Evolutionary conservation across 257 asterid species (phyloP).

Genomic region (Salvia rosmarinus): DNA sequence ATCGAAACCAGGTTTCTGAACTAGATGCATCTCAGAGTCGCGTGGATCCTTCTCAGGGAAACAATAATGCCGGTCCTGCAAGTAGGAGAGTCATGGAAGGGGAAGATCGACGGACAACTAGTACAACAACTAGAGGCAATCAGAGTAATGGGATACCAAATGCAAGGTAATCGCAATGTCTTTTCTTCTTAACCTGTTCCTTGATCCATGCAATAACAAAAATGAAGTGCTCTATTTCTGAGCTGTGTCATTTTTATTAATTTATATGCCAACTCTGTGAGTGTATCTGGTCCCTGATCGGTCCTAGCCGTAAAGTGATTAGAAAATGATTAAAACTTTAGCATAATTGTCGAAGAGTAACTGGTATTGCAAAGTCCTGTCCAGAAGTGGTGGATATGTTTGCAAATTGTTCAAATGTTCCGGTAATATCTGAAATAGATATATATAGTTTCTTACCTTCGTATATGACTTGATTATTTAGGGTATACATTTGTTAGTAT

Average conservation of each 20-base stretch:
- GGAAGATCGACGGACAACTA: conserved; percentile 53
- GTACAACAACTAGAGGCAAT: conserved; percentile 51
- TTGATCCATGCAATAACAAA: conserved; percentile 2
- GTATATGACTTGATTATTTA: not conserved
- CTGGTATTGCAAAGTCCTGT: not conserved
- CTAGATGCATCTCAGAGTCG: conserved; percentile 62
- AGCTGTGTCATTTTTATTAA: not conserved
- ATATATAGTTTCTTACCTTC: not conserved
- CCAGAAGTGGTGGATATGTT: conserved; percentile 23
- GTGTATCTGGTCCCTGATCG: conserved; percentile 4
- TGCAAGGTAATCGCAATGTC: conserved; percentile 57
- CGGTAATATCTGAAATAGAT: not conserved
- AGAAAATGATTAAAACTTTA: not conserved
- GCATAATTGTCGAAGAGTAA: not conserved
- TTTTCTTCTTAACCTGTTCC: conserved; percentile 5
- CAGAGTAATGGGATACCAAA: conserved; percentile 45
- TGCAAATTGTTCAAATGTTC: conserved; percentile 11
- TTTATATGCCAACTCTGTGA: conserved; percentile 2
- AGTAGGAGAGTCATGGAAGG: conserved; percentile 56
- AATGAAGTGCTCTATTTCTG: conserved; percentile 6
- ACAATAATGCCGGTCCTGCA: conserved; percentile 46
- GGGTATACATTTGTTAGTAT: conserved; percentile 10
- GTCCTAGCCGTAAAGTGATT: not conserved
- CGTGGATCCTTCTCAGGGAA: conserved; percentile 50
- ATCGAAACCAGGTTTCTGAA: conserved; percentile 73